These are phyloP conservation scores for Candida multigemmis DNA, from an alignment of 805 yeast species.

Conservation along the genomic window DNA sequence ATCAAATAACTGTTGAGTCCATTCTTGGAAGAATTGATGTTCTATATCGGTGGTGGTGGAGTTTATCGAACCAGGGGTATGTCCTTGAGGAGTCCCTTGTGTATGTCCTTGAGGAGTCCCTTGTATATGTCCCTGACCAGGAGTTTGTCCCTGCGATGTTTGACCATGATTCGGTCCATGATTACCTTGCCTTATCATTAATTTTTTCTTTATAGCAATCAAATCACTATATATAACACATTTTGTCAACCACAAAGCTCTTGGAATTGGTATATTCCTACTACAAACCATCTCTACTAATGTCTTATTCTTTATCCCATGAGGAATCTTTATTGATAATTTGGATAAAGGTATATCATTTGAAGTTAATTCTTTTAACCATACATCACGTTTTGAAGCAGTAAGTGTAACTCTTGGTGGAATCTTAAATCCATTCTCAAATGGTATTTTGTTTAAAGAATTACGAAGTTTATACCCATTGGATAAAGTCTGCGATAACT, in stretches of 20 bases:
- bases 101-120: too few relatives aligned
- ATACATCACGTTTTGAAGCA: constrained; percentile 72
- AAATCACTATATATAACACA: constrained; percentile 77
- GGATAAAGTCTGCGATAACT: constrained; percentile 28
- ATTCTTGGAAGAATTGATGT: constrained; percentile 66
- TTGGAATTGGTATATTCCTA: constrained; percentile 60
- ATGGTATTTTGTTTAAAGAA: constrained; percentile 30
- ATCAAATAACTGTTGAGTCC: constrained; percentile 79
- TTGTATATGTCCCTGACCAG: too few relatives aligned
- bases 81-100: too few relatives aligned
- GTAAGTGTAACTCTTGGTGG: constrained; percentile 90
- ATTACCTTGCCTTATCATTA: too few relatives aligned
- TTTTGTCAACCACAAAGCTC: constrained; percentile 88
- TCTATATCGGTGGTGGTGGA: too few relatives aligned
- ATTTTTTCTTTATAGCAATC: constrained; percentile 20
- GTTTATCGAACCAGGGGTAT: too few relatives aligned
- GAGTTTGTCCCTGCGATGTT: too few relatives aligned
- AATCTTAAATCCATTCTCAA: constrained; percentile 46
- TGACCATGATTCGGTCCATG: too few relatives aligned
- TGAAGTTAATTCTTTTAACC: constrained; percentile 77
- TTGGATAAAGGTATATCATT: constrained; percentile 55
- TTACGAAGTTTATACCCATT: constrained; percentile 28
- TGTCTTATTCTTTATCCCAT: constrained; percentile 70
- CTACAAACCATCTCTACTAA: constrained; percentile 65
- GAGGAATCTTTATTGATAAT: constrained; percentile 77